phyloP scores from a whole-genome alignment of 2,329 filamentous ascomycete genomes.

The Aspergillus pseudotamarii region DNA sequence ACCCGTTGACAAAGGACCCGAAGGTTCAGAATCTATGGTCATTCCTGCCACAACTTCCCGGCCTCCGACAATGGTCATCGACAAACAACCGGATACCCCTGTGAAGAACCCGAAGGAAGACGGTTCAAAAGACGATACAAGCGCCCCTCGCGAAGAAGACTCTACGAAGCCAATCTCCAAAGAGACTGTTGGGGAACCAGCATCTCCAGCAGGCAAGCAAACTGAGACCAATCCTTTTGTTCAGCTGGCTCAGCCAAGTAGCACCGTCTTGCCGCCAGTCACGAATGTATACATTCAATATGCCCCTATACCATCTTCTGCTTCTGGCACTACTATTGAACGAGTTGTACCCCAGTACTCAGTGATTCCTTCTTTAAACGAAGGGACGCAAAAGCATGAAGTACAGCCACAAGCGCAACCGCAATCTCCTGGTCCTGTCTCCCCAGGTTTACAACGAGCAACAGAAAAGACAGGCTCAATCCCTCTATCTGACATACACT shows the following conservation, averaged over 20 bases:
- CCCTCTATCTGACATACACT: slow-evolving; percentile 61
- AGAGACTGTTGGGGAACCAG: neutral
- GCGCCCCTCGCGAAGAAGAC: neutral
- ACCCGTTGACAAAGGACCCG: neutral
- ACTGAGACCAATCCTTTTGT: slow-evolving; percentile 16
- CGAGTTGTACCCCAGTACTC: slow-evolving; percentile 50
- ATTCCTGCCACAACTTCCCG: neutral
- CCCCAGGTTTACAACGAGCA: slow-evolving; percentile 63
- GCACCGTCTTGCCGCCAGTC: slow-evolving; percentile 6
- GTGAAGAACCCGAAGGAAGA: neutral
- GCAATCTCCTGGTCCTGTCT: slow-evolving; percentile 59
- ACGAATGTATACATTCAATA: slow-evolving; percentile 10
- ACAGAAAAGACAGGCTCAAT: slow-evolving; percentile 67
- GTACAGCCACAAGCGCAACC: slow-evolving; percentile 44
- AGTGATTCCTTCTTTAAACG: slow-evolving; percentile 61
- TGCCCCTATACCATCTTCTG: slow-evolving; percentile 48
- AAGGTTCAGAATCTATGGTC: slow-evolving; percentile 2
- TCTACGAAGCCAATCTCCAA: neutral
- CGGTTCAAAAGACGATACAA: neutral
- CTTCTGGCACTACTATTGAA: slow-evolving; percentile 54
- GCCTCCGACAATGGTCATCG: neutral
- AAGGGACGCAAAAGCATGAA: slow-evolving; percentile 39
- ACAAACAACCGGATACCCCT: neutral
- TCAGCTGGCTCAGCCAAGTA: slow-evolving; percentile 6
- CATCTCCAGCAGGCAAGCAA: slow-evolving; percentile 2